Evolutionary conservation across 2,329 filamentous ascomycete species (phyloP), one percentile per base, ranked within the genome.

Genomic region (Fusarium illudens): DNA sequence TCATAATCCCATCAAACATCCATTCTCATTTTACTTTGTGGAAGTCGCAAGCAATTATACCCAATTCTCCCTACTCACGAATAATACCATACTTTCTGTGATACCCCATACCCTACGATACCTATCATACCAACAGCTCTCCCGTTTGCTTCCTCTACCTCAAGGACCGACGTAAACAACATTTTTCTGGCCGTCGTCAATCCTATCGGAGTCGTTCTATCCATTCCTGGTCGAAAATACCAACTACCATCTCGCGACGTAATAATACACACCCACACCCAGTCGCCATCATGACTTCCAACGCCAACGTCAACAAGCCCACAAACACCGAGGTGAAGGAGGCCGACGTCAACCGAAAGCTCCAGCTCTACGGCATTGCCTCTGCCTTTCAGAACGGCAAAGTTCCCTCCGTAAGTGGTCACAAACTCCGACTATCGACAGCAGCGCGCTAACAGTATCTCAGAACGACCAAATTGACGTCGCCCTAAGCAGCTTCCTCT

Each of bases 401-500:
- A 80, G 90, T 94, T 46, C 95, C 95, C 67, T 97, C 94, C 75
- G 89, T 94, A 87, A 77, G 89, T 83, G 51, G 1, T 11, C 4
- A 11, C 20, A 33, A 11, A 15, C 12, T 10, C 29, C 10, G 1
- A 20, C 22, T 3, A 7, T 17, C 15, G 10, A 9, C 8, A 15
- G 1, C 7, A 17, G 6, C 37, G 4, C 10, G n/a, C 65, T 71
- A 44, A 70, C 52, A 6, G 19, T 11, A 27, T 4, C 3, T 39
- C 74, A 93, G 91, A 97, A 97, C 81, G 92, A 95, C 74, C 94
- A 97, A 83, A 96, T 97, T 78, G 96, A 98, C 82, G 86, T 97
- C 50, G 94, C 96, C 27, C 82, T 99, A 77, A 98, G 96, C 86
- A 96, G 92, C 77, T 91, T 93, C 73, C 85, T 97, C 52, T 84